Evolutionary conservation across 2,329 filamentous ascomycete genomes (phyloP), one percentile per base, ranked within the genome.

Genomic region (Colletotrichum cereale): DNA sequence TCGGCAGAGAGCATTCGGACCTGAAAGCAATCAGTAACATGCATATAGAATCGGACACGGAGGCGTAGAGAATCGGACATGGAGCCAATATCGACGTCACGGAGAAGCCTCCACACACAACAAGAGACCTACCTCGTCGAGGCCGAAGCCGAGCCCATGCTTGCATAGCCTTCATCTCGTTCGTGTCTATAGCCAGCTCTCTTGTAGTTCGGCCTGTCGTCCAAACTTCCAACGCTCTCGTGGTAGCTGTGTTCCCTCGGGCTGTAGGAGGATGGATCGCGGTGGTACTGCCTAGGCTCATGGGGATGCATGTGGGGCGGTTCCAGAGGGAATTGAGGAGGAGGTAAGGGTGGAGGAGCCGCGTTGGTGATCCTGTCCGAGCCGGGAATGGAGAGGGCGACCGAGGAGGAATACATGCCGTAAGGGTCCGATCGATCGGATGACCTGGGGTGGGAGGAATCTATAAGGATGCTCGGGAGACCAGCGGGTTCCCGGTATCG

Each of bases 311-410:
- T 69, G n/a, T 57, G 58, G 16, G 48, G 16, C 24, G 38, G 31
- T 47, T 69, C 69, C 47, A 81, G 78, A 8, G 81, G 82, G 6
- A 81, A 76, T 58, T 79, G 79, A 6, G 85, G 85, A n/a, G 84
- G 84, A n/a, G 84, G 85, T 55, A 86, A 74, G 44, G 85, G 81
- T 62, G 84, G 85, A 72, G 84, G 85, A 3, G 79, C 82, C 2
- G 53, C 53, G 53, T 56, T 56, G 73, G 80, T 76, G 70, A 77
- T 73, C 68, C 76, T 77, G 55, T 75, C 73, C 18, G 80, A 76
- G 60, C 83, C 82, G 42, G 83, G 84, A 70, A 86, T 86, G 60
- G 82, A 78, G 77, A 86, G 81, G 52, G 84, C 82, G 56, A 69
- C 67, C 2, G 73, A 74, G 14, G 73, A 74, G 3, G 77, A 75